These are phyloP conservation scores for Spathaspora sp. DNA, from an alignment of 1,139 yeast species.

Conservation along the genomic window DNA sequence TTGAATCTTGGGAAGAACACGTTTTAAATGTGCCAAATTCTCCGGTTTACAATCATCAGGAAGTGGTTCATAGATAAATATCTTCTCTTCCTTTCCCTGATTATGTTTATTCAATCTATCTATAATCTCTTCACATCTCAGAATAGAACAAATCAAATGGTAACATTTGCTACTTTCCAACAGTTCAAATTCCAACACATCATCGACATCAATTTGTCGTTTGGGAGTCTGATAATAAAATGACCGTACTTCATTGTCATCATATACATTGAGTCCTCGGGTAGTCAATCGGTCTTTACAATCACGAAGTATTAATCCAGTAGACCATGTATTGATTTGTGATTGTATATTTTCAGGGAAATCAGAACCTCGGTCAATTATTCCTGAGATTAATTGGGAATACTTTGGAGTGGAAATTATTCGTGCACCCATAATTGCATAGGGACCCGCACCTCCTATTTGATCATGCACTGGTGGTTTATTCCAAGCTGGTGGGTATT, in stretches of 20 bases:
- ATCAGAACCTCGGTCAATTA: constrained; percentile 78
- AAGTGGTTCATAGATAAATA: constrained; percentile 80
- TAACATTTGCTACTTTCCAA: constrained; percentile 46
- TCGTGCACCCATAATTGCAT: constrained; percentile 76
- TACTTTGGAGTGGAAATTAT: constrained; percentile 40
- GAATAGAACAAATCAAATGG: constrained; percentile 78
- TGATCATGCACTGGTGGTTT: constrained; percentile 50
- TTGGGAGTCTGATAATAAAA: constrained; percentile 55
- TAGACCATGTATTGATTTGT: constrained; percentile 57
- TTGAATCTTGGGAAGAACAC: constrained; percentile 49
- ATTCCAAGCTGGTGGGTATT: constrained; percentile 44
- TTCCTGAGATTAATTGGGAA: constrained; percentile 53
- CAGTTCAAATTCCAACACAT: constrained; percentile 42
- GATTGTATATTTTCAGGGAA: constrained; percentile 54
- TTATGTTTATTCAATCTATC: constrained; percentile 20
- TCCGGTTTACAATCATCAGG: constrained; percentile 69
- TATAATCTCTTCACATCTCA: constrained; percentile 51
- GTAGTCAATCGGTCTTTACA: constrained; percentile 63
- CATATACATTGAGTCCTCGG: constrained; percentile 77
- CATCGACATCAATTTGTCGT: constrained; percentile 60
- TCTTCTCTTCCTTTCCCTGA: constrained; percentile 22
- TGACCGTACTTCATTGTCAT: constrained; percentile 56
- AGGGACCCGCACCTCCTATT: constrained; percentile 91
- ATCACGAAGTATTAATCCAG: constrained; percentile 57
- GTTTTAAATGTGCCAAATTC: constrained; percentile 38